phyloP scores from a whole-genome alignment of 108 stramenopile species.

The Cylindrotheca closterium region DNA sequence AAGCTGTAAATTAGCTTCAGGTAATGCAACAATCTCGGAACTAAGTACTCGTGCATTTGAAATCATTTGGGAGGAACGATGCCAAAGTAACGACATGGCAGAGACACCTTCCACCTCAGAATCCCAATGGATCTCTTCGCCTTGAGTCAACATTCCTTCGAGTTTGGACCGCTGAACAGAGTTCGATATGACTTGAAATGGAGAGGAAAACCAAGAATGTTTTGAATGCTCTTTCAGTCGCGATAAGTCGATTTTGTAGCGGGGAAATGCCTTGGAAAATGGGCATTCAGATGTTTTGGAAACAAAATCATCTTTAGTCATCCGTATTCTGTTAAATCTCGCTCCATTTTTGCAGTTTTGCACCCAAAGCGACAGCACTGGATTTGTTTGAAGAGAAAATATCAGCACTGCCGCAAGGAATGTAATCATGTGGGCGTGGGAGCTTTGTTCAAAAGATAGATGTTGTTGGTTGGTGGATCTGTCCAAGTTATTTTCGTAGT shows the following conservation, averaged over 20 bases:
- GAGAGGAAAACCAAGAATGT: constrained; percentile 9
- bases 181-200: constrained; percentile 13
- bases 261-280: constrained; percentile 53
- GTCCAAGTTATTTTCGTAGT: too few species aligned
- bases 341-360: too few species aligned
- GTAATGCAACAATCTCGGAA: constrained; percentile 13
- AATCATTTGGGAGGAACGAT: constrained; percentile 10
- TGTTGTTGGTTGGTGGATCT: too few species aligned
- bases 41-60: background rate
- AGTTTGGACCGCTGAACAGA: constrained; percentile 10
- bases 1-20: constrained; percentile 17
- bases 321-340: too few species aligned
- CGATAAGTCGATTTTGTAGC: constrained; percentile 51
- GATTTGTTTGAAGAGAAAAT: background rate
- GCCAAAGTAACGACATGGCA: constrained; percentile 30
- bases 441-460: too few species aligned
- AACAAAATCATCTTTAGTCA: too few species aligned
- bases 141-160: constrained; percentile 16
- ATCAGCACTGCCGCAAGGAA: background rate
- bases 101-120: constrained; percentile 10
- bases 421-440: too few species aligned
- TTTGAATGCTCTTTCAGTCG: constrained; percentile 1
- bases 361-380: too few species aligned
- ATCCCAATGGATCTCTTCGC: background rate
- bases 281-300: too few species aligned